Evolutionary conservation across 1,139 yeast species (phyloP).

Genomic region (Lodderomyces oxycetoniae): DNA sequence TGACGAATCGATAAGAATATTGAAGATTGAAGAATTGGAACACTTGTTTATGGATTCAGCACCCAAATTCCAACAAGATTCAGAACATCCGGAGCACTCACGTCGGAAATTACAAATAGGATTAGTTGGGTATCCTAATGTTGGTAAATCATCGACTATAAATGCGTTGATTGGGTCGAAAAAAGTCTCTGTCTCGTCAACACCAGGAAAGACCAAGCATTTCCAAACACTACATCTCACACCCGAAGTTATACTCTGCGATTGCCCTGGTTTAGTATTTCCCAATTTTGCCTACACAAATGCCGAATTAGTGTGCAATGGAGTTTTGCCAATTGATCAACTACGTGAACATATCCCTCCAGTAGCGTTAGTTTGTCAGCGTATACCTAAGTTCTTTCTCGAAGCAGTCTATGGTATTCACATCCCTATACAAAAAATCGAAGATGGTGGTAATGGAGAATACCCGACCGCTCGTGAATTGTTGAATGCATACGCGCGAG

Average conservation of each 20-base stretch:
- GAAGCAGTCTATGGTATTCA: constrained; percentile 95
- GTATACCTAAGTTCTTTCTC: constrained; percentile 82
- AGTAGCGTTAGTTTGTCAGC: constrained; percentile 72
- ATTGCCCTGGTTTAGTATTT: constrained; percentile 98
- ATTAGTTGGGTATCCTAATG: constrained; percentile 94
- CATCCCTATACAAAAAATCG: constrained; percentile 65
- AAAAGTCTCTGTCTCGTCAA: constrained; percentile 93
- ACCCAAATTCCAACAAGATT: constrained; percentile 58
- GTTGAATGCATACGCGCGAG: constrained; percentile 88
- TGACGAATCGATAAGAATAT: constrained; percentile 48
- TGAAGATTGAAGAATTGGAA: constrained; percentile 82
- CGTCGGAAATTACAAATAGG: constrained; percentile 81
- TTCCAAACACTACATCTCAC: constrained; percentile 93
- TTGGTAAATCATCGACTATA: constrained; percentile 94
- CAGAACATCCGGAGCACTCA: constrained; percentile 50
- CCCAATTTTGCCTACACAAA: constrained; percentile 96
- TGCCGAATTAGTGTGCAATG: constrained; percentile 95
- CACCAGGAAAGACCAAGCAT: constrained; percentile 99
- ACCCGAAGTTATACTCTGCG: constrained; percentile 81
- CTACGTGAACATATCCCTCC: constrained; percentile 94
- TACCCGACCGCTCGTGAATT: constrained; percentile 86
- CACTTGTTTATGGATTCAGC: constrained; percentile 73
- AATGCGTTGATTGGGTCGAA: constrained; percentile 94
- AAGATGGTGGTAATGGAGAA: constrained; percentile 84
- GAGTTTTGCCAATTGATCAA: constrained; percentile 97